Percentiles rank a stretch among this genome's conserved stretches.
phyloP scores from a whole-genome alignment of 768 basidiomycete genomes.

The Leccinum arenicola region DNA sequence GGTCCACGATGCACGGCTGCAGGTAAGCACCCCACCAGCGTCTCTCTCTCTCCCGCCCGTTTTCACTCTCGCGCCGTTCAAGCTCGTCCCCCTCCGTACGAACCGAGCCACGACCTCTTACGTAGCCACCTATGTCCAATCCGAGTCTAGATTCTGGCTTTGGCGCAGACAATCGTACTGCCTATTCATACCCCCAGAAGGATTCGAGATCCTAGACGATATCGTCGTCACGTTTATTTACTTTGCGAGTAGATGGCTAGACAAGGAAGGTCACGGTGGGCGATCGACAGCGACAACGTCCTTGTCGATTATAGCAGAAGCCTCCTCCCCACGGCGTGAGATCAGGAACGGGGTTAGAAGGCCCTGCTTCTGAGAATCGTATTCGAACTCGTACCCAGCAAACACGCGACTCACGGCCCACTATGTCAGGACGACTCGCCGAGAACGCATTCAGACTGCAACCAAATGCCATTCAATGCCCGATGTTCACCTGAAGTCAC shows the following conservation, averaged over 20 bases:
- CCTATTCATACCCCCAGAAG: constrained; percentile 29
- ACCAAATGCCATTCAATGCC: too few species aligned
- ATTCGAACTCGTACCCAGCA: neutral
- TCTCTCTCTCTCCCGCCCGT: neutral
- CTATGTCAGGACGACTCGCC: neutral
- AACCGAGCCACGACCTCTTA: constrained; percentile 7
- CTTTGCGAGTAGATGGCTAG: constrained; percentile 31
- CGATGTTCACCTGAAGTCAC: too few species aligned
- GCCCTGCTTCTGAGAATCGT: too few species aligned
- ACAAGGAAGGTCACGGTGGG: constrained; percentile 14
- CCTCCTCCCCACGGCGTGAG: neutral
- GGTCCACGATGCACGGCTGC: constrained; percentile 20
- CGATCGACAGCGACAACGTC: neutral
- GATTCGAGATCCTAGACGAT: constrained; percentile 32
- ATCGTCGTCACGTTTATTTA: constrained; percentile 37
- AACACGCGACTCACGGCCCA: too few species aligned
- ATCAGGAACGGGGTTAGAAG: too few species aligned
- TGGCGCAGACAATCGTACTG: constrained; percentile 18
- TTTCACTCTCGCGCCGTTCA: neutral
- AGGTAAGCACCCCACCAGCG: constrained; percentile 13
- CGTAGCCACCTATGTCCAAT: constrained; percentile 28
- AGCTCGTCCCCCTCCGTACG: constrained; percentile 27
- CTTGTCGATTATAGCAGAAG: neutral
- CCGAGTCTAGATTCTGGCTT: constrained; percentile 11
- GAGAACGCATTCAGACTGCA: neutral